Evolutionary conservation across 139 green algal genomes (phyloP), one percentile per base, ranked within the genome.

Genomic region (Micromonas pusilla): DNA sequence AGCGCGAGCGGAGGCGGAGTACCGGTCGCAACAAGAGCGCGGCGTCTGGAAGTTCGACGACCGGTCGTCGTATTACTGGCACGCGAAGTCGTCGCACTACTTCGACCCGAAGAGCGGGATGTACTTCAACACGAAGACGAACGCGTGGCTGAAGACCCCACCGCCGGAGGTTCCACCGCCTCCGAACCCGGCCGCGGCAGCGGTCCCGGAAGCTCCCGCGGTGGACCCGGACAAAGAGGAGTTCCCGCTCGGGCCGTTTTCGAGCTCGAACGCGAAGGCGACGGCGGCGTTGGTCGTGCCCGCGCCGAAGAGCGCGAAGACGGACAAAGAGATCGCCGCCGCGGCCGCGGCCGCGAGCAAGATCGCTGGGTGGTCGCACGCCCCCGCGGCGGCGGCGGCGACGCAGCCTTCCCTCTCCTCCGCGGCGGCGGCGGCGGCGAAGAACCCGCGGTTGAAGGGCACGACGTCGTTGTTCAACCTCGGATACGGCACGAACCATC

Each of bases 81-180:
- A 75, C 37, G 68, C 37, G 23, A 75, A 63, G 68, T 63, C 37
- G 25, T 62, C 68, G 34, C 33, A 20, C 5, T 75, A 75, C 68
- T 75, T 75, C 32, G 68, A 75, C 30, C 68, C 68, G 30, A 75
- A 75, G 68, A 75, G 20, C 30, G 62, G 25, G 38, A 62, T 75
- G 68, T 75, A 38, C 38, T 75, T 75, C 37, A 62, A 75, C 6
- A 75, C 52, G 34, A 63, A 25, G 38, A 38, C 68, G 1, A 75
- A 75, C 5, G 38, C 37, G 6, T 75, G 68, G 68, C 62, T 36
- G 21, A 75, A 75, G 30, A 33, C 6, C 30, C 20, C 21, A 38
- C 68, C 68, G 2, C 19, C 60, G 62, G 32, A 39, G 1, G 68
- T 5, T 16, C 68, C 68, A 20, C 37, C 68, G 6, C 37, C 37